Conservation (phyloP, 2,329 filamentous ascomycete genomes). For the Chaetomium globosum region DNA sequence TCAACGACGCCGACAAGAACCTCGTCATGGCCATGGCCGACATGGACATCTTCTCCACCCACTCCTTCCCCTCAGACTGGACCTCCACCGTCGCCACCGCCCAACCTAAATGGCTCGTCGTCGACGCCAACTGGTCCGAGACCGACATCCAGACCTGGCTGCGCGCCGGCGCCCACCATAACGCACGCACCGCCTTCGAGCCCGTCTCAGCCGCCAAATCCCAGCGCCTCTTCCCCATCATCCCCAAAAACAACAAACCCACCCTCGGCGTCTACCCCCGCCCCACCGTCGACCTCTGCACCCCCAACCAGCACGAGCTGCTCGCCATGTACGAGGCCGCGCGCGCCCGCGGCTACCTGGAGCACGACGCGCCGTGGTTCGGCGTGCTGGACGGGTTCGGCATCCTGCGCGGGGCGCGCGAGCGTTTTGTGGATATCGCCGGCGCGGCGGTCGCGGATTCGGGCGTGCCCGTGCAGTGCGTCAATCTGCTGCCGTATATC, state of each 20-base stretch:
- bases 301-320: constrained; percentile 84
- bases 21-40: constrained; percentile 94
- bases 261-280: constrained; percentile 58
- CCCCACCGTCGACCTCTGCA: constrained; percentile 70
- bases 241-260: constrained; percentile 30
- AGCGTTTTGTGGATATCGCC: constrained; percentile 71
- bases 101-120: constrained; percentile 73
- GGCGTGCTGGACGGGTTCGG: constrained; percentile 75
- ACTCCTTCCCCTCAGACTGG: constrained; percentile 61
- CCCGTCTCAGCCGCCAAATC: constrained; percentile 86
- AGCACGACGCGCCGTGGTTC: constrained; percentile 71
- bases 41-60: constrained; percentile 77
- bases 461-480: constrained; percentile 78
- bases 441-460: constrained; percentile 69
- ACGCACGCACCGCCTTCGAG: constrained; percentile 74
- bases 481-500: constrained; percentile 86
- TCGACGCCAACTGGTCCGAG: constrained; percentile 85
- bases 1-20: constrained; percentile 82
- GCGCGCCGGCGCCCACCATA: constrained; percentile 57
- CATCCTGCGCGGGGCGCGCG: constrained; percentile 70
- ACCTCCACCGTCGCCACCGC: constrained; percentile 58
- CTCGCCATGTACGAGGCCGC: constrained; percentile 76
- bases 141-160: constrained; percentile 69
- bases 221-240: constrained; percentile 62
- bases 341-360: constrained; percentile 66